phyloP scores from a whole-genome alignment of 768 basidiomycete species.

The Tulasnella sp. region DNA sequence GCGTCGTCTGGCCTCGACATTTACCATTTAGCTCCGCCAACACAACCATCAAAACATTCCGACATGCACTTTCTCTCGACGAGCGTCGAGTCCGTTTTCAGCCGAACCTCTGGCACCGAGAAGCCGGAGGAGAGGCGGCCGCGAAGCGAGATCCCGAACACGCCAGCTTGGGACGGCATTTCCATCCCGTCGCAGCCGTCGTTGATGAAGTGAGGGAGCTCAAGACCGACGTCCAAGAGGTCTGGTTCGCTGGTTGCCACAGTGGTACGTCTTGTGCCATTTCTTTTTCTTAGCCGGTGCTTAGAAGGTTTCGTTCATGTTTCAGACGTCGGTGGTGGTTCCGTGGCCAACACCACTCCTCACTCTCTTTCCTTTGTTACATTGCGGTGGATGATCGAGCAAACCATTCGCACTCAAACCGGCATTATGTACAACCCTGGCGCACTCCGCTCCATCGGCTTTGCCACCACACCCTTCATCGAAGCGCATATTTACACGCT shows the following conservation, averaged over 20 bases:
- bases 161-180: neutral
- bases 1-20: slow-evolving; percentile 23
- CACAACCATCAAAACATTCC: slow-evolving; percentile 24
- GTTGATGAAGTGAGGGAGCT: neutral
- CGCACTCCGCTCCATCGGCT: slow-evolving; percentile 3
- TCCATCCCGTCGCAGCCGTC: neutral
- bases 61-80: slow-evolving; percentile 23
- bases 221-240: slow-evolving; percentile 23
- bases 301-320: neutral
- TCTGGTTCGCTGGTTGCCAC: slow-evolving; percentile 27
- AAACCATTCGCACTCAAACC: slow-evolving; percentile 14
- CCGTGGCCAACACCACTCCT: slow-evolving; percentile 14
- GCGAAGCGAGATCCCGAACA: slow-evolving; percentile 28
- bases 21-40: slow-evolving; percentile 25
- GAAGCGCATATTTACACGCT: neutral
- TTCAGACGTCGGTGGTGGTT: slow-evolving; percentile 25
- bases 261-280: slow-evolving; percentile 17
- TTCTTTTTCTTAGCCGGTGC: neutral
- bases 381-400: slow-evolving; percentile 26
- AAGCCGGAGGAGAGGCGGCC: slow-evolving; percentile 29
- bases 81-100: slow-evolving; percentile 60
- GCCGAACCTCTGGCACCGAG: slow-evolving; percentile 54
- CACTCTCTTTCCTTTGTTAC: slow-evolving; percentile 21
- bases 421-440: slow-evolving; percentile 6
- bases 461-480: neutral